A percentile compares a stretch with the other conserved stretches of the same genome.
phyloP scores from a whole-genome alignment of 176 grass and related monocot species.

The Oryza australiensis region DNA sequence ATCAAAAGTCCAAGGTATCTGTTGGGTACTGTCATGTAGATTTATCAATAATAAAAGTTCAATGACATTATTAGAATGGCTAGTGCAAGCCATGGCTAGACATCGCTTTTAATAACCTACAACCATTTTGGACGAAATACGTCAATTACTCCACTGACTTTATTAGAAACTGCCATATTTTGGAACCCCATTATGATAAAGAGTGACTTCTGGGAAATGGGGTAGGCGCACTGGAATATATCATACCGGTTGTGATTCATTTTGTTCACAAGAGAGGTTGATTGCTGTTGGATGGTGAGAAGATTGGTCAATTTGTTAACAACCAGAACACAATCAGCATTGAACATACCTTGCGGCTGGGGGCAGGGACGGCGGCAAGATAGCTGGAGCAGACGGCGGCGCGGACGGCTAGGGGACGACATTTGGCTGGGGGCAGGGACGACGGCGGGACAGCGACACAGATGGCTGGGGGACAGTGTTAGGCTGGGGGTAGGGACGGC shows the following conservation, averaged over 20 bases:
- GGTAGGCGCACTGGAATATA: conserved; percentile 15
- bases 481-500: too few relatives aligned
- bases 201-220: conserved; percentile 32
- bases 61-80: too few relatives aligned
- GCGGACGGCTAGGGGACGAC: too few relatives aligned
- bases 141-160: conserved; percentile 88
- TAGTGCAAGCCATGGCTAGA: conserved; percentile 93
- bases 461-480: too few relatives aligned
- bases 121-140: conserved; percentile 82
- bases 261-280: conserved; percentile 32
- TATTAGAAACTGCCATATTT: conserved; percentile 79
- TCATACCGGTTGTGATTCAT: not conserved
- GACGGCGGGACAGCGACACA: too few relatives aligned
- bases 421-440: too few relatives aligned
- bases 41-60: too few relatives aligned
- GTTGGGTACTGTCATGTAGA: too few relatives aligned
- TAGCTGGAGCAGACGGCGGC: too few relatives aligned
- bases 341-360: conserved; percentile 32
- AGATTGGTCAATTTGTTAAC: conserved; percentile 31
- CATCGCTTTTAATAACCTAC: conserved; percentile 83
- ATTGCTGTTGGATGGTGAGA: conserved; percentile 23
- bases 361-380: too few relatives aligned
- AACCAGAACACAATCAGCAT: conserved; percentile 26
- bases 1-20: too few relatives aligned
- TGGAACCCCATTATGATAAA: conserved; percentile 54